A percentile compares a stretch with the other conserved stretches of the same genome.
These are phyloP conservation scores for Sideroxylon spinosum DNA, from an alignment of 179 eudicot genomes.

Conservation along the genomic window DNA sequence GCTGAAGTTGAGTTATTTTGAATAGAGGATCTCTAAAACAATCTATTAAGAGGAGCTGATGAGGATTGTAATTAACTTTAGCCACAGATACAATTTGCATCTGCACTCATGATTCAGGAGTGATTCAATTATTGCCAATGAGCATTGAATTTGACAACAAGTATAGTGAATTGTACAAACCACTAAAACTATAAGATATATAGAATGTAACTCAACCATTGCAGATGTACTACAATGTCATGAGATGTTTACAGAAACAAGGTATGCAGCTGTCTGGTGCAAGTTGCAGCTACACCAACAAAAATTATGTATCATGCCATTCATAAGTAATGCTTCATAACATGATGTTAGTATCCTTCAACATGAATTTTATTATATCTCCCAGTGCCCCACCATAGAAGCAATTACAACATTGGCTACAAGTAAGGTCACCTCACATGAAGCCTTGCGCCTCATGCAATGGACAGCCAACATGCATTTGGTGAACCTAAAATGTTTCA, in stretches of 20 bases:
- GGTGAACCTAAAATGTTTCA: background rate
- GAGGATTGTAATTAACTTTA: background rate
- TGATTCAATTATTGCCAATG: background rate
- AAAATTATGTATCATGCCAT: background rate
- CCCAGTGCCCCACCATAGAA: background rate
- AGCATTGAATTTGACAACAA: background rate
- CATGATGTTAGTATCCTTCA: background rate
- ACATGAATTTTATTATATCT: background rate
- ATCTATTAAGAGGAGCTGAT: too few relatives aligned
- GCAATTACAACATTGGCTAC: background rate
- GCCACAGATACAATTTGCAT: background rate
- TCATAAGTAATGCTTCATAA: background rate
- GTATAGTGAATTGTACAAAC: background rate
- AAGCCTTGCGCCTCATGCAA: background rate
- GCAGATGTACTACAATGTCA: background rate
- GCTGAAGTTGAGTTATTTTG: too few relatives aligned
- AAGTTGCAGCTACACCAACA: background rate
- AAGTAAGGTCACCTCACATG: background rate
- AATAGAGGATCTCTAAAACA: too few relatives aligned
- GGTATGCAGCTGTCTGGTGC: background rate
- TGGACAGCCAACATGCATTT: background rate
- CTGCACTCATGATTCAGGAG: background rate
- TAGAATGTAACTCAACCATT: background rate
- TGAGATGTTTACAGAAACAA: background rate
- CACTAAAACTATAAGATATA: background rate